A percentile compares a stretch with the other conserved stretches of the same genome.
These are phyloP conservation scores for Trametes pubescens DNA, from an alignment of 1,284 basidiomycete species.

Conservation along the genomic window DNA sequence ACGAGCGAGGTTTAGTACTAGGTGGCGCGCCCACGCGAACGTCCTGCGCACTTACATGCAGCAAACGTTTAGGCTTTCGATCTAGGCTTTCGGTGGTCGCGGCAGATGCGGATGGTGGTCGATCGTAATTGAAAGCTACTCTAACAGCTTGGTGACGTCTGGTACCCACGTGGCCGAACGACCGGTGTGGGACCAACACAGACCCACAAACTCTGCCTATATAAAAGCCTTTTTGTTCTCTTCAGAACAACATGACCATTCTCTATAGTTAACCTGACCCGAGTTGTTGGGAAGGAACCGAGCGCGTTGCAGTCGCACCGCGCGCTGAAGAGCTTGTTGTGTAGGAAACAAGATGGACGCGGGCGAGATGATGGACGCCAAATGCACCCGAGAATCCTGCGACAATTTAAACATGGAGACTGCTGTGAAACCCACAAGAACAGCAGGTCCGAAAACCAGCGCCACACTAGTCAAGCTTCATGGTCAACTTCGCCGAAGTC, in stretches of 20 bases:
- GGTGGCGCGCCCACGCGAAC: no score
- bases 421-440: background rate
- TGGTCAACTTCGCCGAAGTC: background rate
- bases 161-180: constrained; percentile 17
- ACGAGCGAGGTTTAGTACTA: background rate
- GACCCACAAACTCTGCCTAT: constrained; percentile 19
- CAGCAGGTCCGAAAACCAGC: background rate
- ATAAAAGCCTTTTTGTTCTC: background rate
- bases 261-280: background rate
- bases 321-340: background rate
- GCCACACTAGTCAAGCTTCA: background rate
- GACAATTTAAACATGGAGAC: background rate
- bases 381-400: background rate
- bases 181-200: constrained; percentile 19
- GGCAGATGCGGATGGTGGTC: background rate
- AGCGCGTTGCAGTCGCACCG: no score
- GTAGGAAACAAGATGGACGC: background rate
- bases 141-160: constrained; percentile 4
- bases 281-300: no score
- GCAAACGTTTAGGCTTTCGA: no score
- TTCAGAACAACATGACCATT: no score
- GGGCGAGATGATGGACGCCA: background rate
- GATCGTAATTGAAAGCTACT: background rate
- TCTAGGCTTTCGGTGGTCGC: background rate
- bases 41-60: no score